These are phyloP conservation scores for Trichoderma endophyticum DNA, from an alignment of 2,329 filamentous ascomycete species.

Conservation along the genomic window DNA sequence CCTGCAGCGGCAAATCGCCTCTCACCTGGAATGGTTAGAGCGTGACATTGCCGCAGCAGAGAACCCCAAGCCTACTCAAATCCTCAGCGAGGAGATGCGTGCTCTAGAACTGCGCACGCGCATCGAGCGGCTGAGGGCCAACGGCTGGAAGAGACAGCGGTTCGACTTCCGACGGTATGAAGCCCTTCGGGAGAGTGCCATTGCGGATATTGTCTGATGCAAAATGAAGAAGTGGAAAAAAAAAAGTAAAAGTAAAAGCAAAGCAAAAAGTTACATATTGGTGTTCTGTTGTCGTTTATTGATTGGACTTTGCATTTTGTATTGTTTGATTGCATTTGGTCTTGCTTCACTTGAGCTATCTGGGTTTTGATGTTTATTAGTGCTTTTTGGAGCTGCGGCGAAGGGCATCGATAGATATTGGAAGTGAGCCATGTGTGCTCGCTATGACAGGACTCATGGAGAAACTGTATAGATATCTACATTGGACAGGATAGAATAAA, in stretches of 20 bases:
- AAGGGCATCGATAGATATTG: background rate
- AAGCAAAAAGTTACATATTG: background rate
- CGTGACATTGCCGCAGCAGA: conserved; percentile 33
- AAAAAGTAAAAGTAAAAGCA: background rate
- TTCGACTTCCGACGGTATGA: conserved; percentile 55
- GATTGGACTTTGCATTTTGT: background rate
- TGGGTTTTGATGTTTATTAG: background rate
- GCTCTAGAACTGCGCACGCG: conserved; percentile 45
- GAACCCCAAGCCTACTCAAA: conserved; percentile 20
- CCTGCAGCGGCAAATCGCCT: conserved; percentile 47
- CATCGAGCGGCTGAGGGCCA: conserved; percentile 53
- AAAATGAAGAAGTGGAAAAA: background rate
- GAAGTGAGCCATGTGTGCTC: background rate
- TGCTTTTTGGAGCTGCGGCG: background rate
- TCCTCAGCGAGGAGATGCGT: conserved; percentile 35
- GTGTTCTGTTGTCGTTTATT: background rate
- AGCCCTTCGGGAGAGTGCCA: conserved; percentile 47
- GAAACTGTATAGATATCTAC: background rate
- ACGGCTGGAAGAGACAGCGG: conserved; percentile 53
- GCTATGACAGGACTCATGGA: background rate
- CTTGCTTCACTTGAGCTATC: background rate
- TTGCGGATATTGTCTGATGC: conserved; percentile 45
- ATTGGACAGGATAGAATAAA: background rate
- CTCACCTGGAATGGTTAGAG: conserved; percentile 48
- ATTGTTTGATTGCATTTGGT: background rate